Evolutionary conservation across 805 yeast species (phyloP).

Genomic region (Kuraishia floccosa): DNA sequence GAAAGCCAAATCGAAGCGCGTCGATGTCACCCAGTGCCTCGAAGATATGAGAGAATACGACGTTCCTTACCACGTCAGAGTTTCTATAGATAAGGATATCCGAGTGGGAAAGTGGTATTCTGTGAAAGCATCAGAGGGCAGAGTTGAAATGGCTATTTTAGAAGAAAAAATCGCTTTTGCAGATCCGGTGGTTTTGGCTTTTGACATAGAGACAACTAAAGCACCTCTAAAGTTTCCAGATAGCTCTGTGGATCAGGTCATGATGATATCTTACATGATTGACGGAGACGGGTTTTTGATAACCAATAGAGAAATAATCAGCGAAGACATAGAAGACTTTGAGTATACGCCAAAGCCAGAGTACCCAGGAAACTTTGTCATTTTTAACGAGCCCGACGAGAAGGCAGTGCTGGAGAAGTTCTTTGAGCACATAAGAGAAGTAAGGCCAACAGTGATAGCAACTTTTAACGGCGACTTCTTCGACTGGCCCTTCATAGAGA

Average conservation of each 20-base stretch:
- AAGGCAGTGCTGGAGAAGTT: slow-evolving; percentile 61
- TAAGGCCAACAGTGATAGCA: slow-evolving; percentile 90
- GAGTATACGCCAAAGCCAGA: slow-evolving; percentile 98
- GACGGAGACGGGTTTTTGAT: slow-evolving; percentile 94
- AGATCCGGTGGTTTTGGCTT: slow-evolving; percentile 93
- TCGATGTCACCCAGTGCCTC: slow-evolving; percentile 53
- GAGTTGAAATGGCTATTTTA: slow-evolving; percentile 43
- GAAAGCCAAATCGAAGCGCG: slow-evolving; percentile 7
- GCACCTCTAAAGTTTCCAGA: slow-evolving; percentile 96
- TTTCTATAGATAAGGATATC: slow-evolving; percentile 78
- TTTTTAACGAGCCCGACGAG: slow-evolving; percentile 86
- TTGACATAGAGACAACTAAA: slow-evolving; percentile 96
- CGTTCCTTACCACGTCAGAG: slow-evolving; percentile 94
- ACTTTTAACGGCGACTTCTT: slow-evolving; percentile 98
- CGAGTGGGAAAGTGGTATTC: slow-evolving; percentile 96
- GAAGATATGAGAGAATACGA: slow-evolving; percentile 88
- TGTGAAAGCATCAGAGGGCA: slow-evolving; percentile 53
- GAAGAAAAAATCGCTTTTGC: slow-evolving; percentile 83
- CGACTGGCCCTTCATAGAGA: slow-evolving; percentile 98
- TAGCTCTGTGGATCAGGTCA: slow-evolving; percentile 77
- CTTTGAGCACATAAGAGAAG: slow-evolving; percentile 85
- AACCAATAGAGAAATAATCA: slow-evolving; percentile 88
- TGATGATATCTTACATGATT: slow-evolving; percentile 99
- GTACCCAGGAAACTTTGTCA: slow-evolving; percentile 79
- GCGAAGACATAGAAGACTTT: slow-evolving; percentile 92